A percentile compares a stretch with the other conserved stretches of the same genome.
These are phyloP conservation scores for Teunomyces atbi DNA, from an alignment of 805 yeast species.

Conservation along the genomic window DNA sequence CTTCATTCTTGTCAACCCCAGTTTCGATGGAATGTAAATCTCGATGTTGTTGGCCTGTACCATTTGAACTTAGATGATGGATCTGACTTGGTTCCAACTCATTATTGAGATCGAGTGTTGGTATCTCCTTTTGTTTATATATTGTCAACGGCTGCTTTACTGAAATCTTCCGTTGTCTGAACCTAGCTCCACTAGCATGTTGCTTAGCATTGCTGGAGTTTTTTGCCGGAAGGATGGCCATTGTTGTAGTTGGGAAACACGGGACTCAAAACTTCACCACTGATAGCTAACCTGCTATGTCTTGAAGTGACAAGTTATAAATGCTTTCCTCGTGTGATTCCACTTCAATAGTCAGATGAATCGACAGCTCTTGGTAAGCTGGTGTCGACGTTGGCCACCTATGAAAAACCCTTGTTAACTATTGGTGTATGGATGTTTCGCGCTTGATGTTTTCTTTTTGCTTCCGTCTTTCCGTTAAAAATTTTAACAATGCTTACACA, in stretches of 20 bases:
- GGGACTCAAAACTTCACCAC: background rate
- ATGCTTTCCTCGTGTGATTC: background rate
- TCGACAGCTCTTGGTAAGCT: background rate
- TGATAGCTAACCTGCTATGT: background rate
- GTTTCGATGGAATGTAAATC: conserved; percentile 90
- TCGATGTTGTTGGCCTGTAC: conserved; percentile 71
- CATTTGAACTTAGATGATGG: conserved; percentile 33
- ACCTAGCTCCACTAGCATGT: conserved; percentile 56
- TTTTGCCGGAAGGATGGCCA: conserved; percentile 43
- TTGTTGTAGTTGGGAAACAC: conserved; percentile 11
- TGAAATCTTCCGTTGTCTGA: conserved; percentile 92
- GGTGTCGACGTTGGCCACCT: background rate
- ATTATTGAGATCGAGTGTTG: conserved; percentile 57
- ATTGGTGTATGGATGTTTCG: conserved; percentile 27
- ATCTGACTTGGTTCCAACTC: conserved; percentile 44
- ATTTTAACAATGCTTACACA: conserved; percentile 1
- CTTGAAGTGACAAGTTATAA: background rate
- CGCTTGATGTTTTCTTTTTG: background rate
- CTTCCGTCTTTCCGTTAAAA: background rate
- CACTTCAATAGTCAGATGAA: background rate
- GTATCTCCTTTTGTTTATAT: conserved; percentile 73
- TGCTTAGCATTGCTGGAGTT: conserved; percentile 31
- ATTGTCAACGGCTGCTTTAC: conserved; percentile 85
- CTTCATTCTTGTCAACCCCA: conserved; percentile 97
- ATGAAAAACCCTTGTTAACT: conserved; percentile 9